A percentile compares a stretch with the other conserved stretches of the same genome.
phyloP scores from a whole-genome alignment of 257 asterid genomes.

The Cinchona pubescens region DNA sequence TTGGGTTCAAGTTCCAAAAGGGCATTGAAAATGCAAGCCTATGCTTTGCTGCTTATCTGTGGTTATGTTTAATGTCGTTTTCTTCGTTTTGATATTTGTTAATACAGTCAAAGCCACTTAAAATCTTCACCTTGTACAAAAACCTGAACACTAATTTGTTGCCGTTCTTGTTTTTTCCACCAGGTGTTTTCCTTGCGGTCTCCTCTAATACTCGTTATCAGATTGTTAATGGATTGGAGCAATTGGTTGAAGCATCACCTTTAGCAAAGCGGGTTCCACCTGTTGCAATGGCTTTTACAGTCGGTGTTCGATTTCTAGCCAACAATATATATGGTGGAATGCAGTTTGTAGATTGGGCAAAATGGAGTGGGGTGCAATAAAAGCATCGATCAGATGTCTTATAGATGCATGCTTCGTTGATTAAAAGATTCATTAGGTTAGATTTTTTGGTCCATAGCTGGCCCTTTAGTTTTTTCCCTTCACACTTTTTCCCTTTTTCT shows the following conservation, averaged over 20 bases:
- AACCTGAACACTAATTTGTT: background rate
- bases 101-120: background rate
- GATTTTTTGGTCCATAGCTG: background rate
- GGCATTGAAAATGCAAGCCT: background rate
- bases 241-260: constrained; percentile 64
- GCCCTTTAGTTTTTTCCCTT: too few relatives aligned
- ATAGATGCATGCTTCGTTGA: background rate
- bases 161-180: background rate
- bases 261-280: constrained; percentile 67
- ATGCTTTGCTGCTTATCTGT: background rate
- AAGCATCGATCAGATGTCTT: background rate
- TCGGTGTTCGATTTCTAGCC: constrained; percentile 81
- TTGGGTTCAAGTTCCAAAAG: background rate
- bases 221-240: constrained; percentile 77
- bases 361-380: constrained; percentile 78
- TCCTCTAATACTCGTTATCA: constrained; percentile 92
- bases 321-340: constrained; percentile 84
- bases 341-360: constrained; percentile 98
- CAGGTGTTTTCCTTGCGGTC: constrained; percentile 81
- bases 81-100: background rate
- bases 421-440: background rate
- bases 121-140: background rate
- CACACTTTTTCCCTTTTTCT: background rate
- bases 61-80: background rate
- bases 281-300: constrained; percentile 81